A percentile compares a stretch with the other conserved stretches of the same genome.
Conservation (phyloP, 2,329 filamentous ascomycete genomes). For the Aureobasidium sp. region DNA sequence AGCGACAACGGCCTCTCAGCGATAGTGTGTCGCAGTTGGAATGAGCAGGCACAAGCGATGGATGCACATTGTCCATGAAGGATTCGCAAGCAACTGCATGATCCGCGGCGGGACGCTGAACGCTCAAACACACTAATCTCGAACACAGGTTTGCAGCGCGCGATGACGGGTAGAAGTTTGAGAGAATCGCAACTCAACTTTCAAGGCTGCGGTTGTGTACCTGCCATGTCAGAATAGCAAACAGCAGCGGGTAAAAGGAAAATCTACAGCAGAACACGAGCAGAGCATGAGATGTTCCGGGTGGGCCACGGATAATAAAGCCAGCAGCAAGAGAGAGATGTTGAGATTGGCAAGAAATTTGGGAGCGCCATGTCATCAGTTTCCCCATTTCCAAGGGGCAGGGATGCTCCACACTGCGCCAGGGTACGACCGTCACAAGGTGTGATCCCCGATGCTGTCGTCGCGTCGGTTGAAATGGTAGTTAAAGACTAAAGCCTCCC, state of each 20-base stretch:
- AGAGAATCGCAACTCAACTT: too few relatives aligned
- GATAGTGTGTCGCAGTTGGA: not conserved
- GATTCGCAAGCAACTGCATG: constrained; percentile 8
- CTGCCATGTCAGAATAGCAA: not conserved
- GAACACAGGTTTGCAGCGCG: not conserved
- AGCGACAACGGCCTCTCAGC: constrained; percentile 1
- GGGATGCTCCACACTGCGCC: not conserved
- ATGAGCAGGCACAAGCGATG: constrained; percentile 7
- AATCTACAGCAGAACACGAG: not conserved
- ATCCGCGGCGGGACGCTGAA: constrained; percentile 6
- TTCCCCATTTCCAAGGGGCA: constrained; percentile 7
- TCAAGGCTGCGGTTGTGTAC: not conserved
- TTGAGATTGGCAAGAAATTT: constrained; percentile 4
- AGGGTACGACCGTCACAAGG: not conserved
- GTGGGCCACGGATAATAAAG: constrained; percentile 8
- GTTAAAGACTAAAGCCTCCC: not conserved
- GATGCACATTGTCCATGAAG: not conserved
- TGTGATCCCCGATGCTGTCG: not conserved
- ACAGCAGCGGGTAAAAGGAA: not conserved
- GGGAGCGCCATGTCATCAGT: constrained; percentile 7
- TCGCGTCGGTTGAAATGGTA: constrained; percentile 3
- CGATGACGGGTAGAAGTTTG: not conserved
- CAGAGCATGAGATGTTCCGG: constrained; percentile 1
- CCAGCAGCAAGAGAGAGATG: not conserved
- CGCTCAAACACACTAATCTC: constrained; percentile 10